These are phyloP conservation scores for Alternaria hordeiaustralica DNA, from an alignment of 2,329 filamentous ascomycete genomes.

Conservation along the genomic window DNA sequence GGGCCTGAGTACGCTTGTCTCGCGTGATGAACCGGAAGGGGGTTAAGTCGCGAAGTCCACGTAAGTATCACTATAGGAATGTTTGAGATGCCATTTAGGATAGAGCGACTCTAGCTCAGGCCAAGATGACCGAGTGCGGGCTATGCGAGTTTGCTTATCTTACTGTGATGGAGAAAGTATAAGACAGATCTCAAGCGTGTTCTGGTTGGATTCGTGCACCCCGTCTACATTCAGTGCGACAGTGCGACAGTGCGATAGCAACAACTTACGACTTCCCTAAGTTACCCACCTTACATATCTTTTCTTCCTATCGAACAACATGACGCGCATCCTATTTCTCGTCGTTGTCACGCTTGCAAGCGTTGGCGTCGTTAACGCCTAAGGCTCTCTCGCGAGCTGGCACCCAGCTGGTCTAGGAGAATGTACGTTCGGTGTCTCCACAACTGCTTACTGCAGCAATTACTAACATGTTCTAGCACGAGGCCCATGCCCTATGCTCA, in stretches of 20 bases:
- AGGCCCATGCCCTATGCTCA: slow-evolving; percentile 44
- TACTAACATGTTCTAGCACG: slow-evolving; percentile 1
- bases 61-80: background rate
- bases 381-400: slow-evolving; percentile 3
- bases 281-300: background rate
- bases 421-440: background rate
- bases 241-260: background rate
- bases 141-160: background rate
- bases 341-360: background rate
- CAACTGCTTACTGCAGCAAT: background rate
- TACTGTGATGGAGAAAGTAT: background rate
- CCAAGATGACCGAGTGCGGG: background rate
- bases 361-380: background rate
- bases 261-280: background rate
- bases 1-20: background rate
- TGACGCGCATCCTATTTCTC: background rate
- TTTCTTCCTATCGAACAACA: background rate
- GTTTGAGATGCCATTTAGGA: background rate
- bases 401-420: background rate
- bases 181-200: background rate
- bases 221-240: background rate
- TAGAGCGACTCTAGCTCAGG: background rate
- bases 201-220: background rate
- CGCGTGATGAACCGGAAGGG: background rate
- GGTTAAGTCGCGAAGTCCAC: background rate